Evolutionary conservation across 495 filamentous ascomycete genomes (phyloP).

Genomic region (Haplographium delicatum): DNA sequence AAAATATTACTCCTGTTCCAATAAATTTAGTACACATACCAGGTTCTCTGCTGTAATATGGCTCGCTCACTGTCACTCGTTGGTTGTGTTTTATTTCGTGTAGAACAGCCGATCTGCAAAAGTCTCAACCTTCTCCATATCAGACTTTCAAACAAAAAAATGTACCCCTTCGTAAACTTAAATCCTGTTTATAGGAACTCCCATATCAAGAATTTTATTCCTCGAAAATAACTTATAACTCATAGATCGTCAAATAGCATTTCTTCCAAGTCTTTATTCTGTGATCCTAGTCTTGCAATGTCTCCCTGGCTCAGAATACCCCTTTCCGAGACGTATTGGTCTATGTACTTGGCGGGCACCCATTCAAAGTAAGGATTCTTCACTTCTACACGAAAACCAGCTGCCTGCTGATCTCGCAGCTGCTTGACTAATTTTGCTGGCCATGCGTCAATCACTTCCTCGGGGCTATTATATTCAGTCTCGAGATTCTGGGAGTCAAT

Average conservation of each 20-base stretch:
- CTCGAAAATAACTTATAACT: no score
- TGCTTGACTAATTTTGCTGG: background rate
- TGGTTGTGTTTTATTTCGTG: no score
- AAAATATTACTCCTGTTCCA: no score
- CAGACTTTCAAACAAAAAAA: no score
- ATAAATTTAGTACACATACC: no score
- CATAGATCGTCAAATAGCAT: conserved; percentile 34
- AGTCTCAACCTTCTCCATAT: no score
- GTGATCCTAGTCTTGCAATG: conserved; percentile 29
- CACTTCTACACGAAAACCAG: conserved; percentile 31
- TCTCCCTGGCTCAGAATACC: conserved; percentile 30
- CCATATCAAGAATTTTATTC: no score
- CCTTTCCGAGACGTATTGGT: conserved; percentile 53
- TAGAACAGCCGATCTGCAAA: no score
- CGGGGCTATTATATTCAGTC: conserved; percentile 27
- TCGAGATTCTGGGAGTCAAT: conserved; percentile 23
- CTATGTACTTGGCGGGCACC: conserved; percentile 47
- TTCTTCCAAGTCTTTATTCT: conserved; percentile 27
- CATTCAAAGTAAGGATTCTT: conserved; percentile 65
- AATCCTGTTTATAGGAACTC: no score
- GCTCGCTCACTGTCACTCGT: no score
- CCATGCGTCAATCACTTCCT: conserved; percentile 47
- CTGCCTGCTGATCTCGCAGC: background rate
- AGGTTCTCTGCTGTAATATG: no score
- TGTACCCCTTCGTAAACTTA: no score